A percentile compares a stretch with the other conserved stretches of the same genome.
These are phyloP conservation scores for Scorias spongiosa DNA, from an alignment of 2,329 filamentous ascomycete species.

Conservation along the genomic window DNA sequence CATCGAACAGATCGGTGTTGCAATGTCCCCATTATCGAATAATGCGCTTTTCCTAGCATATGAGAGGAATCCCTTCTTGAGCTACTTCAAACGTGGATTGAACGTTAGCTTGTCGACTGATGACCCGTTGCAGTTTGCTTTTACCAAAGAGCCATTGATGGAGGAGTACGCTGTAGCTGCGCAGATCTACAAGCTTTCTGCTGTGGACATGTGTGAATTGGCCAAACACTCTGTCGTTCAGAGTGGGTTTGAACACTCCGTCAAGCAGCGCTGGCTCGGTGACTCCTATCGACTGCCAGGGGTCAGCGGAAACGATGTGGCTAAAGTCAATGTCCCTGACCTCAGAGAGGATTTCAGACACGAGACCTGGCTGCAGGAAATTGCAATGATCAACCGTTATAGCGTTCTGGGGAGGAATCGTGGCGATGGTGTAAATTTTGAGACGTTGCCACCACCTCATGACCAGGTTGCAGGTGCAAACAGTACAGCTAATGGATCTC, in stretches of 20 bases:
- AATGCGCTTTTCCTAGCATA: constrained; percentile 94
- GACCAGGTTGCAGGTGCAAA: neutral
- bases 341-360: constrained; percentile 80
- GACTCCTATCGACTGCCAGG: constrained; percentile 62
- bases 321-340: constrained; percentile 92
- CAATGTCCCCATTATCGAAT: constrained; percentile 98
- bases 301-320: constrained; percentile 74
- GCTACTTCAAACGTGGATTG: constrained; percentile 85
- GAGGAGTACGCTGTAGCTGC: constrained; percentile 97
- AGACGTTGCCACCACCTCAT: constrained; percentile 17
- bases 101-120: constrained; percentile 96
- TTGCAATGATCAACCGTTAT: constrained; percentile 49
- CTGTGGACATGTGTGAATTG: constrained; percentile 96
- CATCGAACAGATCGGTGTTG: constrained; percentile 92
- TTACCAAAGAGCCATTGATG: constrained; percentile 94
- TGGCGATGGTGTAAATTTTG: constrained; percentile 14
- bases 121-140: constrained; percentile 93
- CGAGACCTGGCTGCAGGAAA: constrained; percentile 70
- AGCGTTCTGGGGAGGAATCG: constrained; percentile 22
- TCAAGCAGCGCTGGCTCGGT: constrained; percentile 90
- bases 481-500: constrained; percentile 7
- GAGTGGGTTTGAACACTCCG: constrained; percentile 75
- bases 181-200: constrained; percentile 94
- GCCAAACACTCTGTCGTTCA: constrained; percentile 93
- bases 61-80: constrained; percentile 88